Evolutionary conservation across 345 rosid genomes (phyloP), one percentile per base, ranked within the genome.

Genomic region (Salix caprea): DNA sequence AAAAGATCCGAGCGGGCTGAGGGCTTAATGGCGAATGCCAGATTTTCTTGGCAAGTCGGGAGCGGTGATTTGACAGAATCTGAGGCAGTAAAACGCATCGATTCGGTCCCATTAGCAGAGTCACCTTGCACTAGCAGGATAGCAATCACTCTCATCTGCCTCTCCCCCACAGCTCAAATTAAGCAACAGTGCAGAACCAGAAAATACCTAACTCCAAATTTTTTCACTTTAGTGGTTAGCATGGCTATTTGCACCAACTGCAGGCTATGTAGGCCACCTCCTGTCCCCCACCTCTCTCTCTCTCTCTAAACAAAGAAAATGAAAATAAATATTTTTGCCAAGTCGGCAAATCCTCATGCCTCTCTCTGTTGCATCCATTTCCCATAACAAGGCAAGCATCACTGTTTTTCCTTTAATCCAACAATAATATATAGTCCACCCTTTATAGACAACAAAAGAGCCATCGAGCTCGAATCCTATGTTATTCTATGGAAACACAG

Each of bases 211-310:
- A 81, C 86, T 76, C 74, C 1, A 74, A 67, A 80, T 75, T 82
- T 73, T 34, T 73, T 84, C 86, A 72, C 83, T 58, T 84, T 74
- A 81, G 86, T 85, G 84, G 85, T 80, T 82, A 77, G 75, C 65
- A 64, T 37, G 76, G 77, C 89, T 74, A 84, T 83, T 82, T 77
- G 84, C 84, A 84, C 79, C 83, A 84, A 82, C 84, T 84, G 75
- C 86, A 74, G 72, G 72, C 36, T 42, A 48, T 77, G 86, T 84
- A 84, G 87, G 85, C 87, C 90, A 80, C 42, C 18, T 19, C 71
- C 26, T 81, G 78, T 32, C 74, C 78, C 79, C 82, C 70, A 61
- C n/a, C 62, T 61, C 28, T 13, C 7, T n/a, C 37, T 15, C 24
- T 18, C 39, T 16, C 37, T 13, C 54, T 13, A n/a, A 9, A 3